These are phyloP conservation scores for Aspergillus amoenus DNA, from an alignment of 2,329 filamentous ascomycete species.

Conservation along the genomic window DNA sequence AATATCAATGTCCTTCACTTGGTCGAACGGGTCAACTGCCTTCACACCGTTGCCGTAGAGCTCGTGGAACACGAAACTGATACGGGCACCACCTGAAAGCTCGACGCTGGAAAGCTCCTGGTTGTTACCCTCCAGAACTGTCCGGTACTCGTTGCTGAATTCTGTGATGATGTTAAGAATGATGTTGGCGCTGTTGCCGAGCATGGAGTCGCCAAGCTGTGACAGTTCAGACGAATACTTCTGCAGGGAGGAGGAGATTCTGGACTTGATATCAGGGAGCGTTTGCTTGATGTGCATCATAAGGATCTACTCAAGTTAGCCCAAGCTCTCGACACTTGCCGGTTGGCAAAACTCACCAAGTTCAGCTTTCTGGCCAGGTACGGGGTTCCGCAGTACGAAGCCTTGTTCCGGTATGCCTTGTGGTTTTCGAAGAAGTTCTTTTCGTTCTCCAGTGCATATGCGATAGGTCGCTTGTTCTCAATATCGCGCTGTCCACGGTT, in stretches of 20 bases:
- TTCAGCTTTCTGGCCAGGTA: slow-evolving; percentile 97
- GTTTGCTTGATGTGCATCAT: slow-evolving; percentile 99
- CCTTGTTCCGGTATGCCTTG: slow-evolving; percentile 98
- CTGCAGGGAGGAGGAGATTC: slow-evolving; percentile 88
- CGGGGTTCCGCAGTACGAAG: slow-evolving; percentile 95
- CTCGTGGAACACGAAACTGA: slow-evolving; percentile 99
- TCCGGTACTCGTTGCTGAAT: slow-evolving; percentile 96
- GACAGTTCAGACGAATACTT: slow-evolving; percentile 85
- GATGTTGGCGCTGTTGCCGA: slow-evolving; percentile 95
- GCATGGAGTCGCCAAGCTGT: slow-evolving; percentile 85
- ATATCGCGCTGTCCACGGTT: slow-evolving; percentile 98
- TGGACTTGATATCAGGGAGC: slow-evolving; percentile 94
- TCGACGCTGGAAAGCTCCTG: slow-evolving; percentile 92
- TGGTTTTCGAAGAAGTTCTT: slow-evolving; percentile 98
- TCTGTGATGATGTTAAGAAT: slow-evolving; percentile 98
- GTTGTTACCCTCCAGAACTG: slow-evolving; percentile 93
- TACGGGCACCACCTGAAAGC: slow-evolving; percentile 93
- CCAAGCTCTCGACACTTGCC: background rate
- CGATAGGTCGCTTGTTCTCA: slow-evolving; percentile 95
- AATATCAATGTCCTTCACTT: slow-evolving; percentile 97
- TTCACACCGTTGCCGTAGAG: slow-evolving; percentile 97
- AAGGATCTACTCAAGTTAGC: slow-evolving; percentile 63
- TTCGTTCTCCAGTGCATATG: slow-evolving; percentile 86
- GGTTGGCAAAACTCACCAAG: slow-evolving; percentile 50
- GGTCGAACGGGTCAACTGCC: slow-evolving; percentile 94